A percentile compares a stretch with the other conserved stretches of the same genome.
Evolutionary conservation across 2,329 filamentous ascomycete species (phyloP).

Genomic region (Xylariales sp.): DNA sequence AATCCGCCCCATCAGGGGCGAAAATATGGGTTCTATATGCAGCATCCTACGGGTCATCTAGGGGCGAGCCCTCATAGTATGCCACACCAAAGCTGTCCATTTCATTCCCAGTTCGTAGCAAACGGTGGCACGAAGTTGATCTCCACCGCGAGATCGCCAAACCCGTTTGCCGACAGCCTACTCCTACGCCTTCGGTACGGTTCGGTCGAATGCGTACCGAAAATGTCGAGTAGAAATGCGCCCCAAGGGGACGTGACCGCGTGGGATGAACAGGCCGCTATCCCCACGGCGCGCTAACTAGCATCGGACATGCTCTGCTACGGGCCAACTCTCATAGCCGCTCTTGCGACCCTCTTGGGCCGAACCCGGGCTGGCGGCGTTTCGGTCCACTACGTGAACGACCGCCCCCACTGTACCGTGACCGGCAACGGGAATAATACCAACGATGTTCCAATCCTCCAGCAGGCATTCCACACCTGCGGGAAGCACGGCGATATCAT

Average conservation of each 20-base stretch:
- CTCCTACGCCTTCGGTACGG: neutral
- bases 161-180: neutral
- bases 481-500: conserved; percentile 54
- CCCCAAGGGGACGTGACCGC: neutral
- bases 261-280: neutral
- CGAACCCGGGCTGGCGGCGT: conserved; percentile 6
- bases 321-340: neutral
- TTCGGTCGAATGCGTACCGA: conserved; percentile 16
- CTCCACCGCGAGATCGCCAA: neutral
- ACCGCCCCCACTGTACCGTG: conserved; percentile 40
- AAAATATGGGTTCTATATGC: conserved; percentile 4
- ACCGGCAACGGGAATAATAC: conserved; percentile 33
- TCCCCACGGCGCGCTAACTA: neutral
- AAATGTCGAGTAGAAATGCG: neutral
- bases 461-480: conserved; percentile 45
- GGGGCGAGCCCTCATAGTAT: conserved; percentile 2
- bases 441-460: conserved; percentile 46
- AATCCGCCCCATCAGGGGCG: conserved; percentile 4
- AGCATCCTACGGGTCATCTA: conserved; percentile 1
- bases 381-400: conserved; percentile 15
- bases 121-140: neutral
- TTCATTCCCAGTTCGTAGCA: neutral
- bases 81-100: neutral
- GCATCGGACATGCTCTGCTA: conserved; percentile 10
- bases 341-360: neutral